Evolutionary conservation across 192 early-diverging fungal species (phyloP), one percentile per base, ranked within the genome.

Genomic region (Mortierella alpina): DNA sequence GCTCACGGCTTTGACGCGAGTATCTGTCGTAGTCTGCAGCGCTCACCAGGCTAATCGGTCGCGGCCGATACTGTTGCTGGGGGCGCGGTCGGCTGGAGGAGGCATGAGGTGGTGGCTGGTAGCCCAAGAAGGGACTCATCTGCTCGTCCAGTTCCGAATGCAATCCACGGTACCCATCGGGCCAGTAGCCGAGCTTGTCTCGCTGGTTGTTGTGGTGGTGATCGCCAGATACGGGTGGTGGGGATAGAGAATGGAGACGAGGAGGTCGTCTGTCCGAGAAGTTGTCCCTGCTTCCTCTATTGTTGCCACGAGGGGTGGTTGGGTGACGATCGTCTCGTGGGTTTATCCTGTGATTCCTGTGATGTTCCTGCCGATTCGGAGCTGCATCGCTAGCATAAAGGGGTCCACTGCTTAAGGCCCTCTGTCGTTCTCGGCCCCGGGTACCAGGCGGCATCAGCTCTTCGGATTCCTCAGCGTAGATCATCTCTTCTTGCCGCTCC

Each of bases 231-330:
- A 41, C 20, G 2, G 77, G 69, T 14, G 77, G 65, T 7, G 77
- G 70, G 45, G 77, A 79, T 0, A 79, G 64, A 6, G 76, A 80
- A 11, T 80, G 69, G 9, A 63, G 39, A 4, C 70, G 69, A 6
- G 59, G 69, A 6, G 59, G 40, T 23, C 39, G 48, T 12, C 63
- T 58, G 44, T 71, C 68, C 41, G 20, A 9, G 20, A 62, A 63
- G 14, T 48, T 50, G 5, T 58, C 67, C 2, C 49, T 39, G n/a
- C 10, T 53, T 9, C 6, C 48, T 41, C 59, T 70, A 18, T 45
- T 51, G 5, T 48, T 49, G n/a, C 17, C 51, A 6, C 59, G n/a
- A 2, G 68, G 61, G 18, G 12, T n/a, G 5, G 39, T 3, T 31
- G 31, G 31, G 3, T 31, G 31, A 31, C 31, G 17, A 6, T 31